These are phyloP conservation scores for Craterostigma plantagineum DNA, from an alignment of 257 asterid genomes.

Conservation along the genomic window DNA sequence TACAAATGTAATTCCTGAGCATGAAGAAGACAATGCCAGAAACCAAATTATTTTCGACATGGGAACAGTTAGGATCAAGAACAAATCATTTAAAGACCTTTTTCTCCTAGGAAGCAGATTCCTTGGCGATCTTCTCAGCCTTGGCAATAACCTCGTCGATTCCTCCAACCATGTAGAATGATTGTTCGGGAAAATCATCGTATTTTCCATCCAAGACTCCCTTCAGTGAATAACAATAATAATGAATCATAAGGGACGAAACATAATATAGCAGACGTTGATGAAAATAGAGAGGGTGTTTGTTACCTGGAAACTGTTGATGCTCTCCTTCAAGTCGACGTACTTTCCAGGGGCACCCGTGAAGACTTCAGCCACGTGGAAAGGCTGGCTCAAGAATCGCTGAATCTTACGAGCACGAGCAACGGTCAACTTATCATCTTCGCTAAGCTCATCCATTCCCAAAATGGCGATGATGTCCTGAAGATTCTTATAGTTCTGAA, in stretches of 20 bases:
- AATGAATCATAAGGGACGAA: neutral
- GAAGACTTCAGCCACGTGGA: constrained; percentile 99
- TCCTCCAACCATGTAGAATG: constrained; percentile 95
- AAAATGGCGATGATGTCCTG: constrained; percentile 97
- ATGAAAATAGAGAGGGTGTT: neutral
- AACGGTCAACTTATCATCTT: constrained; percentile 95
- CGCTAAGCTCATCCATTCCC: constrained; percentile 99
- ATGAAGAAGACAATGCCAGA: too few species aligned
- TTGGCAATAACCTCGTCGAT: constrained; percentile 65
- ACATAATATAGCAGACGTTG: too few species aligned
- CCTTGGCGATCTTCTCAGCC: constrained; percentile 59
- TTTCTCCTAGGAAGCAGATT: constrained; percentile 28
- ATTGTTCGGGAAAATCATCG: constrained; percentile 73
- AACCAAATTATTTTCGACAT: constrained; percentile 22
- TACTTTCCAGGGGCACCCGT: constrained; percentile 97
- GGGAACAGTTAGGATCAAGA: constrained; percentile 7
- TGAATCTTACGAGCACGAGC: constrained; percentile 95
- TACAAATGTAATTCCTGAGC: too few species aligned
- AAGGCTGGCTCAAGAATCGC: constrained; percentile 89
- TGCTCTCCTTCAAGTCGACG: constrained; percentile 92
- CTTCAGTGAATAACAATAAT: constrained; percentile 10
- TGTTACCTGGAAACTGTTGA: constrained; percentile 81
- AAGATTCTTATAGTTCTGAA: constrained; percentile 95
- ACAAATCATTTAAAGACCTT: constrained; percentile 1
- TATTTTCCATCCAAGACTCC: constrained; percentile 84